Evolutionary conservation across 176 grass and related monocot species (phyloP).

Genomic region (Aegilops bicornis): DNA sequence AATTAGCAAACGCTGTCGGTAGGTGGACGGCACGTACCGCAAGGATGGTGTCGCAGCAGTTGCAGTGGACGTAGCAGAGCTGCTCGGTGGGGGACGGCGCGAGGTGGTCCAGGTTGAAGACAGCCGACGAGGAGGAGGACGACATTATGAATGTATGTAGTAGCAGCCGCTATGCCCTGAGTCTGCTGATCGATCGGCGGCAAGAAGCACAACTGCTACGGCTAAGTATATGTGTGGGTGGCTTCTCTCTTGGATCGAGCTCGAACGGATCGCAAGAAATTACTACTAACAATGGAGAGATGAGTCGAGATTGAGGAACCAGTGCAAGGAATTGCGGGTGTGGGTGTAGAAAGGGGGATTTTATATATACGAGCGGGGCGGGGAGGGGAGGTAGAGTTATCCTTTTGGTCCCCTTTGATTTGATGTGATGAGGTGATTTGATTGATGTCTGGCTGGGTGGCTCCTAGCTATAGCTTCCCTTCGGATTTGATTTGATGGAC

Average conservation of each 20-base stretch:
- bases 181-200: not conserved
- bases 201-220: not conserved
- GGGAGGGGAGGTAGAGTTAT: conserved; percentile 29
- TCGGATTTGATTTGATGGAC: conserved; percentile 99
- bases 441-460: conserved; percentile 38
- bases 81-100: conserved; percentile 88
- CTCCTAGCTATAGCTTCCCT: not conserved
- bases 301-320: not conserved
- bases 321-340: not conserved
- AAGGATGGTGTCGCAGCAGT: conserved; percentile 97
- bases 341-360: conserved; percentile 30
- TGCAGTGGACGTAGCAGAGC: conserved; percentile 99
- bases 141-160: conserved; percentile 36
- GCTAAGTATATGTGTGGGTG: not conserved
- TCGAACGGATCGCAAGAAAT: not conserved
- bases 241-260: not conserved
- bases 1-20: conserved; percentile 16
- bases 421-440: conserved; percentile 67
- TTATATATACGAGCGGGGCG: conserved; percentile 27
- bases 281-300: not conserved
- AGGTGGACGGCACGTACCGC: conserved; percentile 55
- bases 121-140: conserved; percentile 68
- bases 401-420: conserved; percentile 47
- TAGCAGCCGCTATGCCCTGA: not conserved
- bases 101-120: conserved; percentile 87